Evolutionary conservation across 768 basidiomycete species (phyloP), one percentile per base, ranked within the genome.

Genomic region (Boletus rubropictus): DNA sequence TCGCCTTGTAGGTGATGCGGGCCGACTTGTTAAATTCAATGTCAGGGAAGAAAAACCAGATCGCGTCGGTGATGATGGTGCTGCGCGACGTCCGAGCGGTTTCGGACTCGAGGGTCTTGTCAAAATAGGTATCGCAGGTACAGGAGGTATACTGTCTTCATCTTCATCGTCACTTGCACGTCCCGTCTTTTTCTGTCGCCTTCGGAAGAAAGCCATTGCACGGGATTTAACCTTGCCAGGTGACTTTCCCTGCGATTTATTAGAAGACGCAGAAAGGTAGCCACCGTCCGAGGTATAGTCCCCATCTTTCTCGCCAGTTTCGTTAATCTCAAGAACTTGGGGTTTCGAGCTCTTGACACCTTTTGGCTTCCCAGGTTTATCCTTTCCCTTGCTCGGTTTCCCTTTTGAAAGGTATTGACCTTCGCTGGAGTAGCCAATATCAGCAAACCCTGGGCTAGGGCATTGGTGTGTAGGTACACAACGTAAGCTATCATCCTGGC

Each of bases 241-340:
- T 1, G 64, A 61, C 41, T 65, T 65, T 37, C 56, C 54, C 40
- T 44, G 62, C 5, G 66, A 65, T 43, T 66, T 65, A 46, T 54
- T 65, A 1, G 64, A 65, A 39, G 64, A 67, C 2, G 61, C 63
- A n/a, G 64, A 65, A 34, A 65, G 59, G 42, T 65, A 65, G 2
- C 64, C 64, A 3, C 64, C 64, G 15, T 65, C 64, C 11, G 64
- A 65, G 1, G 53, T 18, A 33, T 57, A 61, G 9, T 53, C 64
- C 0, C 42, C 50, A 3, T 63, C 64, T 31, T 47, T 52, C 21
- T 56, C 66, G 22, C 46, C 35, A 10, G 45, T 46, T 38, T 57
- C 56, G 35, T 46, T 36, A 7, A 43, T 36, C 17, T 65, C 61
- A 5, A 37, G 44, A 25, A 39, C 39, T 40, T 57, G 48, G 27